These are phyloP conservation scores for Sechiopsis laciniata DNA, from an alignment of 306 rosid species.

Conservation along the genomic window DNA sequence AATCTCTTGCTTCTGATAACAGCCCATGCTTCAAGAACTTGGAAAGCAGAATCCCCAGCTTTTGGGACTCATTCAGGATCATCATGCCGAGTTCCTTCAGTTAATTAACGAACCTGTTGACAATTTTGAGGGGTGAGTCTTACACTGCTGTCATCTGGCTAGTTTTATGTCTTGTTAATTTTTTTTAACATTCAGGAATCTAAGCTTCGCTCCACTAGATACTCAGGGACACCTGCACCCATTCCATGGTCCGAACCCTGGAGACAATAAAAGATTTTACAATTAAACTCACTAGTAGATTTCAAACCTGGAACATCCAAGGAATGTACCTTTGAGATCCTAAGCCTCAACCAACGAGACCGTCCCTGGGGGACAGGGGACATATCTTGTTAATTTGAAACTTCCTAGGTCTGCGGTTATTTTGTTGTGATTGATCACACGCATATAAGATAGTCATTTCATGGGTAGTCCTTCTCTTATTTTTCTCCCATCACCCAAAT, in stretches of 20 bases:
- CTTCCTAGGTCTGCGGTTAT: no score
- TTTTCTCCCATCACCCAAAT: neutral
- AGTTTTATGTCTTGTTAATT: neutral
- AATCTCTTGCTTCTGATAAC: constrained; percentile 33
- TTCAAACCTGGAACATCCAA: no score
- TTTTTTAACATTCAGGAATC: no score
- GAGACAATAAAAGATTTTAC: no score
- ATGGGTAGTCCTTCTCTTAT: neutral
- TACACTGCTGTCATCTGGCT: neutral
- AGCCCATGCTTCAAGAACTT: constrained; percentile 99
- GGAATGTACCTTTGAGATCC: no score
- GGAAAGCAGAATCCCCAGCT: constrained; percentile 95
- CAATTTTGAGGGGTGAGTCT: constrained; percentile 73
- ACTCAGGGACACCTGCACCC: no score
- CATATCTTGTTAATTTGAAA: neutral
- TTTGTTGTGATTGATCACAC: neutral
- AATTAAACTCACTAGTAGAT: no score
- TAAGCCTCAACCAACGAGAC: no score
- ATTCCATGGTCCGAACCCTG: no score
- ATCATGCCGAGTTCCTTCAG: constrained; percentile 88
- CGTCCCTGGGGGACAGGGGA: no score
- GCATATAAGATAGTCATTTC: neutral
- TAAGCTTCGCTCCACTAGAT: no score
- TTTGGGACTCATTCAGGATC: constrained; percentile 77
- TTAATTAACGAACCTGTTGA: constrained; percentile 86